phyloP scores from a whole-genome alignment of 495 filamentous ascomycete genomes.

The Penicillium cataractarum region DNA sequence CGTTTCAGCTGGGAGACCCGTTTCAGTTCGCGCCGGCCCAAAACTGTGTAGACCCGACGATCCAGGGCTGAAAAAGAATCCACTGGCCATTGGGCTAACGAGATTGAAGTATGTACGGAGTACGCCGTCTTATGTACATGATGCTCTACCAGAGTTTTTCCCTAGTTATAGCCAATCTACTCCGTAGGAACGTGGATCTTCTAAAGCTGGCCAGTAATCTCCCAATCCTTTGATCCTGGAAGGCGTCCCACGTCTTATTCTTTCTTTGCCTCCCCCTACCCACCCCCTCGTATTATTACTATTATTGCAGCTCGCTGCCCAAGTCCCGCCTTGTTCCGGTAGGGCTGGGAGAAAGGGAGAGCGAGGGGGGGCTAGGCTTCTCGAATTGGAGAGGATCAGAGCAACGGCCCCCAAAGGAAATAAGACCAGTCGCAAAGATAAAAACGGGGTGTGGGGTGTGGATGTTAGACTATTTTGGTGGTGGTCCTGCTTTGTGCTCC shows the following conservation, averaged over 20 bases:
- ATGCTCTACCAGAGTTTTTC: background rate
- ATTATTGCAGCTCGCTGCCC: background rate
- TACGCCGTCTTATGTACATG: background rate
- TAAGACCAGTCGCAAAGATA: slow-evolving; percentile 1
- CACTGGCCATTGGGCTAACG: background rate
- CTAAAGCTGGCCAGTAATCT: background rate
- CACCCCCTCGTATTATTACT: background rate
- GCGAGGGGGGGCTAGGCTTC: background rate
- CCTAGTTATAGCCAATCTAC: background rate
- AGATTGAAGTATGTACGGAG: background rate
- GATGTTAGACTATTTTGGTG: background rate
- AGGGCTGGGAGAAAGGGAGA: background rate
- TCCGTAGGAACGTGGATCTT: background rate
- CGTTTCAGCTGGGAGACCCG: slow-evolving; percentile 21
- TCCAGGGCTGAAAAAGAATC: background rate
- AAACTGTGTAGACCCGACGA: background rate
- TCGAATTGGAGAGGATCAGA: background rate
- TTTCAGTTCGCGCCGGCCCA: slow-evolving; percentile 22
- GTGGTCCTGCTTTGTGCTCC: background rate
- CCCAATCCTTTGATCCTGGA: background rate
- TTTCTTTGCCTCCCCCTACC: too few relatives aligned
- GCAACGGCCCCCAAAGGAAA: background rate
- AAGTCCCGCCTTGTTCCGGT: background rate
- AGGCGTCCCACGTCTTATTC: background rate
- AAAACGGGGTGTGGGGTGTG: background rate